A percentile compares a stretch with the other conserved stretches of the same genome.
Conservation (phyloP, 305 asterid genomes). For the Striga hermonthica region DNA sequence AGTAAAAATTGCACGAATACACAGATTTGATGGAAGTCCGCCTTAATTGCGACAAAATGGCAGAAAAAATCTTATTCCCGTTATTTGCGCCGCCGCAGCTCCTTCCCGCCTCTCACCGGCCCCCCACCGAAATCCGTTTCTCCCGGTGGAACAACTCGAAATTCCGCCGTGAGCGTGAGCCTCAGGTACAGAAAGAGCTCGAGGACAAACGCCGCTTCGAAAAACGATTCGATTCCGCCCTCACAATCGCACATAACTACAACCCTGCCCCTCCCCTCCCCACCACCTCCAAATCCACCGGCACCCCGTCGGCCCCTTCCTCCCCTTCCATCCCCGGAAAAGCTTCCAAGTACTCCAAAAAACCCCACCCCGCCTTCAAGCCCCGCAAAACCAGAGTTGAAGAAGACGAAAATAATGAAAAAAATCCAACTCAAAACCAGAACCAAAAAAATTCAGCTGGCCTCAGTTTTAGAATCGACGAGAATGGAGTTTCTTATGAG, state of each 20-base stretch:
- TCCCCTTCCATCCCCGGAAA: slow-evolving; percentile 80
- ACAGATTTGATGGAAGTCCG: too few species aligned
- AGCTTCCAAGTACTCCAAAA: slow-evolving; percentile 65
- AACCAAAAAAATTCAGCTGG: slow-evolving; percentile 5
- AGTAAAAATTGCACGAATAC: too few species aligned
- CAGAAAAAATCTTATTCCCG: slow-evolving; percentile 57
- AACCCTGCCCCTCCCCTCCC: slow-evolving; percentile 79
- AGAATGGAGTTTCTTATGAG: slow-evolving; percentile 66
- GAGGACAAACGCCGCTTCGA: slow-evolving; percentile 75
- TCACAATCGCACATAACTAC: slow-evolving; percentile 56
- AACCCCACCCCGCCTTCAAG: slow-evolving; percentile 63
- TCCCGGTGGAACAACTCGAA: slow-evolving; percentile 98
- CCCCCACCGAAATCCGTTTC: slow-evolving; percentile 68
- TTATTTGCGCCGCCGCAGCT: slow-evolving; percentile 60
- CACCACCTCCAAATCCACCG: slow-evolving; percentile 64
- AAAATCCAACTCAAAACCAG: slow-evolving; percentile 26
- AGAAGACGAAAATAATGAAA: slow-evolving; percentile 17
- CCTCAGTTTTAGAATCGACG: slow-evolving; percentile 57
- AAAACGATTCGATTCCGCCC: slow-evolving; percentile 74
- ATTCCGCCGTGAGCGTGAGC: slow-evolving; percentile 47
- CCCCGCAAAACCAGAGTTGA: slow-evolving; percentile 38
- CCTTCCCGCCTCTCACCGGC: slow-evolving; percentile 46
- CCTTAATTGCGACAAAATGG: slow-evolving; percentile 29
- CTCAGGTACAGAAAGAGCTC: slow-evolving; percentile 56
- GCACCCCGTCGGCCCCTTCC: slow-evolving; percentile 88